phyloP scores from a whole-genome alignment of 257 asterid genomes.

The Capsicum rhomboideum region DNA sequence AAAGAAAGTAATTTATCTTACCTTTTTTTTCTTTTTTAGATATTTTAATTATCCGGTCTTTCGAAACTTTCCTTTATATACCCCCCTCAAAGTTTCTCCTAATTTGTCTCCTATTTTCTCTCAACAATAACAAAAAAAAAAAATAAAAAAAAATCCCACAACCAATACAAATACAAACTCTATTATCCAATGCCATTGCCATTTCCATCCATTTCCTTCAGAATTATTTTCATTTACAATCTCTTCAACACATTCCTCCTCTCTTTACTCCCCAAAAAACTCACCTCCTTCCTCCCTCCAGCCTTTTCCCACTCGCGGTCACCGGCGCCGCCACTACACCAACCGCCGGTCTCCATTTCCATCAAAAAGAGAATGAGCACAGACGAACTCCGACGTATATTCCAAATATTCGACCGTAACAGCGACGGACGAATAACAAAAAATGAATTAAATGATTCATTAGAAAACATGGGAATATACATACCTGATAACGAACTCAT shows the following conservation, averaged over 20 bases:
- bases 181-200: neutral
- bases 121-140: neutral
- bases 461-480: slow-evolving; percentile 56
- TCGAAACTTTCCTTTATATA: neutral
- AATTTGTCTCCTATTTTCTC: slow-evolving; percentile 14
- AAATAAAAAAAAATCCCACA: neutral
- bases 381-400: slow-evolving; percentile 35
- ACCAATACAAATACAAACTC: neutral
- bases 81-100: neutral
- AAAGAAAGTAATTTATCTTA: too few relatives aligned
- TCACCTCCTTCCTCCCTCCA: slow-evolving; percentile 29
- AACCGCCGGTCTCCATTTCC: neutral
- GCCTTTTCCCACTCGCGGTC: slow-evolving; percentile 17
- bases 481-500: slow-evolving; percentile 37
- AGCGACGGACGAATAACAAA: slow-evolving; percentile 58
- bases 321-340: neutral
- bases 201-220: slow-evolving; percentile 37
- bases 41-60: neutral
- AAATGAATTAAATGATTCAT: slow-evolving; percentile 41
- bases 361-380: slow-evolving; percentile 28
- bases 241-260: slow-evolving; percentile 27
- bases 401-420: slow-evolving; percentile 49
- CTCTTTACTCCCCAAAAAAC: slow-evolving; percentile 42
- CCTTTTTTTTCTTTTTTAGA: too few relatives aligned
- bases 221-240: slow-evolving; percentile 27